A percentile compares a stretch with the other conserved stretches of the same genome.
Evolutionary conservation across 2,329 filamentous ascomycete genomes (phyloP).

Genomic region (Leptographium procerum): DNA sequence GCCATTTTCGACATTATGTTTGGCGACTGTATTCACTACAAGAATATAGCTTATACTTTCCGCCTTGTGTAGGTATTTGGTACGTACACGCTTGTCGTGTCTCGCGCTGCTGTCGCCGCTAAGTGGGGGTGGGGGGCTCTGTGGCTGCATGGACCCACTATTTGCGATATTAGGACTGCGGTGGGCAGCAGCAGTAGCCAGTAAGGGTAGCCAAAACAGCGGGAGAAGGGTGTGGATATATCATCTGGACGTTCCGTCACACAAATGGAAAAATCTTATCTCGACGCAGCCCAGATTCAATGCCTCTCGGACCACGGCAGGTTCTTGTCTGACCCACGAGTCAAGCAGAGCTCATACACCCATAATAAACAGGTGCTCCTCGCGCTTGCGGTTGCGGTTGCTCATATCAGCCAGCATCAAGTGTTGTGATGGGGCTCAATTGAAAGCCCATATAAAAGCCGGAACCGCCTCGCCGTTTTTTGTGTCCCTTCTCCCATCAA

Average conservation of each 20-base stretch:
- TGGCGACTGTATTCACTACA: background rate
- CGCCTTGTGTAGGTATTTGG: background rate
- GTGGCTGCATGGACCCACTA: background rate
- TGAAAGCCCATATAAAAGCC: background rate
- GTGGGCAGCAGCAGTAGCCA: background rate
- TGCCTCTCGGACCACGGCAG: slow-evolving; percentile 5
- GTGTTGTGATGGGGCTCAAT: background rate
- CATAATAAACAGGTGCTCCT: background rate
- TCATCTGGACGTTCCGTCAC: slow-evolving; percentile 3
- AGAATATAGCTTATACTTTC: background rate
- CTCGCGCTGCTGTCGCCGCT: background rate
- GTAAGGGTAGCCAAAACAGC: background rate
- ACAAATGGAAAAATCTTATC: slow-evolving; percentile 9
- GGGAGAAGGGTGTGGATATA: slow-evolving; percentile 1
- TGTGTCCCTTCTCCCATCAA: background rate
- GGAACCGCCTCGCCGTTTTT: background rate
- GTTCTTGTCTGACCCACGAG: background rate
- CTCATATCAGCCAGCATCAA: background rate
- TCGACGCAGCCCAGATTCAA: slow-evolving; percentile 1
- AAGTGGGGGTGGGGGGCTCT: background rate
- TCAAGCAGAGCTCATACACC: background rate
- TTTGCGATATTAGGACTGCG: background rate
- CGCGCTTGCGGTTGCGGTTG: background rate
- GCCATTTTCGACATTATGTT: background rate
- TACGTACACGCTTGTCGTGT: background rate